phyloP scores from a whole-genome alignment of 768 basidiomycete genomes.

The Lyophyllum decastes region DNA sequence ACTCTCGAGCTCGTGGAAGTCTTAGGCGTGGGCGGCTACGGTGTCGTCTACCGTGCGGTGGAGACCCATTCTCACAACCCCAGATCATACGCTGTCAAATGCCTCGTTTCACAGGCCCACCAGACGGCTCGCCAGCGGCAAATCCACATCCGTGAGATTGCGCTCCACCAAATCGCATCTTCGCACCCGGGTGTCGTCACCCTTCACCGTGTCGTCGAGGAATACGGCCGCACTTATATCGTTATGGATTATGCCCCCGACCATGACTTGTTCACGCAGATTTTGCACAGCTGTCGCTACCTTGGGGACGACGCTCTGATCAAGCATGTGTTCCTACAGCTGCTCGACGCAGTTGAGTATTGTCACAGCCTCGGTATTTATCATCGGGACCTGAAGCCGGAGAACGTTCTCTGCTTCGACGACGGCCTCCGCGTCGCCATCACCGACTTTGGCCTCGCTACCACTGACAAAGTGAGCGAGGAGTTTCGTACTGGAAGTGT shows the following conservation, averaged over 20 bases:
- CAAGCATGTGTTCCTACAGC: conserved; percentile 88
- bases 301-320: conserved; percentile 85
- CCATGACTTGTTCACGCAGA: conserved; percentile 93
- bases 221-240: conserved; percentile 80
- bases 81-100: conserved; percentile 90
- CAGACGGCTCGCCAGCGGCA: conserved; percentile 64
- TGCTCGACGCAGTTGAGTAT: conserved; percentile 91
- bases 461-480: conserved; percentile 79
- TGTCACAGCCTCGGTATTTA: conserved; percentile 92
- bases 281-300: conserved; percentile 76
- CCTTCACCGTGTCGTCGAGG: conserved; percentile 87
- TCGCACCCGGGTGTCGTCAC: conserved; percentile 84
- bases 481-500: conserved; percentile 95
- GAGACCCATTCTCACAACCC: conserved; percentile 53
- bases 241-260: conserved; percentile 93
- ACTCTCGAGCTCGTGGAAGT: conserved; percentile 83
- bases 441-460: conserved; percentile 95
- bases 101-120: conserved; percentile 60
- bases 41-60: conserved; percentile 91
- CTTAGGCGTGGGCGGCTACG: conserved; percentile 93
- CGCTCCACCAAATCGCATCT: conserved; percentile 73
- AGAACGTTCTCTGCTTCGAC: conserved; percentile 90
- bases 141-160: conserved; percentile 88
- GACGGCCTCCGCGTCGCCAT: conserved; percentile 78
- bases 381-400: conserved; percentile 97